Percentiles rank a stretch among this genome's conserved stretches.
Evolutionary conservation across 129 eudicot species (phyloP).

Genomic region (Tanacetum coccineum): DNA sequence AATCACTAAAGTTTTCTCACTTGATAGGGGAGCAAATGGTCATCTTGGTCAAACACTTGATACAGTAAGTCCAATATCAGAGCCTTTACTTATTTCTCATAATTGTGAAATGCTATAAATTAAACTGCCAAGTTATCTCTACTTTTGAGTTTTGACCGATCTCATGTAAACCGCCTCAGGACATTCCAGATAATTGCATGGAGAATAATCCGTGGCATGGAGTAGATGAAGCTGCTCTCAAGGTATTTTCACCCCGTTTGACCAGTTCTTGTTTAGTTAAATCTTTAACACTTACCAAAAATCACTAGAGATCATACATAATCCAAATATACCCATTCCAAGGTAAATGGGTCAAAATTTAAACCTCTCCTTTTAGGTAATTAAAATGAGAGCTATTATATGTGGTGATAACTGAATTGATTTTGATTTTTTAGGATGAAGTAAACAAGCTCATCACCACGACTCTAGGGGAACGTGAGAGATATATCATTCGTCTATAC

Average conservation of each 20-base stretch:
- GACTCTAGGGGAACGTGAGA: slow-evolving; percentile 64
- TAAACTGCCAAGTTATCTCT: background rate
- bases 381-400: background rate
- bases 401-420: background rate
- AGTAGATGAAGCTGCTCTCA: slow-evolving; percentile 67
- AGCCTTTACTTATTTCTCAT: background rate
- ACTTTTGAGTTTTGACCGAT: background rate
- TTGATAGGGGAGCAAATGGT: slow-evolving; percentile 73
- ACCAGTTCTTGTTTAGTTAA: background rate
- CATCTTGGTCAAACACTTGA: slow-evolving; percentile 64
- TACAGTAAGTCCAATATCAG: slow-evolving; percentile 50
- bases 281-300: too few species aligned
- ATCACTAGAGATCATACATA: background rate
- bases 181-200: slow-evolving; percentile 61
- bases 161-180: slow-evolving; percentile 35
- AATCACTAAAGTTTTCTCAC: slow-evolving; percentile 63
- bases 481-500: slow-evolving; percentile 63
- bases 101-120: background rate
- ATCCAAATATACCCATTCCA: too few species aligned
- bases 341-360: background rate
- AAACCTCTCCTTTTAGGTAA: background rate
- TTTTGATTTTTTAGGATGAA: too few species aligned
- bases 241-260: slow-evolving; percentile 34
- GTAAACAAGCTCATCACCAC: too few species aligned
- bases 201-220: slow-evolving; percentile 87